phyloP scores from a whole-genome alignment of 2,329 filamentous ascomycete genomes.

The Aspergillus floridensis region DNA sequence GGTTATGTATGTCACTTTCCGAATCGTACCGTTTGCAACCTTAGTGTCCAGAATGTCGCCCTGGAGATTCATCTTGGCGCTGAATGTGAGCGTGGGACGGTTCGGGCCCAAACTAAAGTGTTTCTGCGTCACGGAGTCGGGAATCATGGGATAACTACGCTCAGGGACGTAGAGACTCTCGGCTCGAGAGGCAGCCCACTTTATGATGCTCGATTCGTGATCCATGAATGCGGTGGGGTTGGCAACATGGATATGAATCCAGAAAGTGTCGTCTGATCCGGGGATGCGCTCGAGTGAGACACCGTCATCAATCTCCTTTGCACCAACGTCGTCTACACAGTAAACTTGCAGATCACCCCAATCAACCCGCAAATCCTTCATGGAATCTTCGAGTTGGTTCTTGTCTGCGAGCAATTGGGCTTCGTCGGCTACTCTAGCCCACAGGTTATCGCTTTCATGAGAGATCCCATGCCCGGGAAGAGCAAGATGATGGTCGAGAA shows the following conservation, averaged over 20 bases:
- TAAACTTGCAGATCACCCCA: constrained; percentile 58
- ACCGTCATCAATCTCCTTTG: constrained; percentile 63
- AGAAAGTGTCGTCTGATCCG: constrained; percentile 47
- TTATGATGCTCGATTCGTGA: constrained; percentile 50
- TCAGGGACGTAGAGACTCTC: constrained; percentile 56
- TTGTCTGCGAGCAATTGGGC: constrained; percentile 23
- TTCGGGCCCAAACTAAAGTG: constrained; percentile 54
- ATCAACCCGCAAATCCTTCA: constrained; percentile 57
- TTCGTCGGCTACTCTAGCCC: constrained; percentile 30
- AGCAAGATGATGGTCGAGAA: constrained; percentile 53
- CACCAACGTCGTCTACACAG: constrained; percentile 56
- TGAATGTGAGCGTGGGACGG: constrained; percentile 61
- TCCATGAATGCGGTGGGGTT: constrained; percentile 63
- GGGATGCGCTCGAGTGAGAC: constrained; percentile 55
- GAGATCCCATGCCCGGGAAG: constrained; percentile 48
- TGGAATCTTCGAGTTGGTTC: constrained; percentile 49
- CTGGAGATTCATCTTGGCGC: constrained; percentile 51
- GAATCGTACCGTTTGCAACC: constrained; percentile 53
- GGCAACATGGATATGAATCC: constrained; percentile 63
- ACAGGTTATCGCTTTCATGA: constrained; percentile 28
- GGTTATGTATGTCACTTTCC: constrained; percentile 55
- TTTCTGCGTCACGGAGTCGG: constrained; percentile 46
- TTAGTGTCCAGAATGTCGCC: constrained; percentile 56
- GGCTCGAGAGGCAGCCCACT: constrained; percentile 55
- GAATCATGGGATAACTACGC: constrained; percentile 57